Conservation (phyloP, 2,329 filamentous ascomycete genomes). For the Kalmusia sp. region DNA sequence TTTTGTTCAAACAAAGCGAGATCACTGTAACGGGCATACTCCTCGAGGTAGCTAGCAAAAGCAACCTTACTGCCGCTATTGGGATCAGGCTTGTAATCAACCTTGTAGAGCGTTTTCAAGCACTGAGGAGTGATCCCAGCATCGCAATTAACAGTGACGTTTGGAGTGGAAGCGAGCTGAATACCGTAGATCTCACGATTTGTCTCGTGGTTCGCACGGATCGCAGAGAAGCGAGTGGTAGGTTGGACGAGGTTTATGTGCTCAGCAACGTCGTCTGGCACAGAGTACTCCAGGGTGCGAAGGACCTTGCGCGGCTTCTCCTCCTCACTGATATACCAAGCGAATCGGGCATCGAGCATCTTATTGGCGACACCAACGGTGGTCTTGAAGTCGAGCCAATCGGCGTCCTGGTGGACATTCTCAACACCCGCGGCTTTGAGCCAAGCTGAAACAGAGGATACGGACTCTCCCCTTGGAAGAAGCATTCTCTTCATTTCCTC, state of each 20-base stretch:
- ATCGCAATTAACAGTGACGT: too few species aligned
- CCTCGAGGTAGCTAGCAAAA: slow-evolving; percentile 61
- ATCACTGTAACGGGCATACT: slow-evolving; percentile 58
- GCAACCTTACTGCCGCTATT: slow-evolving; percentile 57
- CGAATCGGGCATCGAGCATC: slow-evolving; percentile 59
- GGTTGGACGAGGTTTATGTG: slow-evolving; percentile 59
- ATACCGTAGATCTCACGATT: slow-evolving; percentile 26
- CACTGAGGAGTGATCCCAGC: slow-evolving; percentile 60
- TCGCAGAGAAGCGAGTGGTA: slow-evolving; percentile 57
- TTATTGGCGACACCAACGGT: slow-evolving; percentile 48
- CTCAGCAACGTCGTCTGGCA: slow-evolving; percentile 46
- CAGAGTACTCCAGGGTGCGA: slow-evolving; percentile 51
- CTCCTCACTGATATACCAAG: slow-evolving; percentile 48
- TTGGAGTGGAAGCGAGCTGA: slow-evolving; percentile 19
- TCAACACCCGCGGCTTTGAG: slow-evolving; percentile 50
- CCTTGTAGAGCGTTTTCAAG: slow-evolving; percentile 58
- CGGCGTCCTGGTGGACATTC: slow-evolving; percentile 48
- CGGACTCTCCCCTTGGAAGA: slow-evolving; percentile 47
- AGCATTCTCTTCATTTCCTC: slow-evolving; percentile 54
- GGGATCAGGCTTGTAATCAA: slow-evolving; percentile 55
- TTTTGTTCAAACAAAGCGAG: slow-evolving; percentile 51
- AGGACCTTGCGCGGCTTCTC: slow-evolving; percentile 51
- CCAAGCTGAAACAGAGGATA: slow-evolving; percentile 51
- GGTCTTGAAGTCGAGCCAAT: slow-evolving; percentile 44
- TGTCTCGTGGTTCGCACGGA: slow-evolving; percentile 27